phyloP scores from a whole-genome alignment of 495 filamentous ascomycete species.

The Penicillium chermesinum region DNA sequence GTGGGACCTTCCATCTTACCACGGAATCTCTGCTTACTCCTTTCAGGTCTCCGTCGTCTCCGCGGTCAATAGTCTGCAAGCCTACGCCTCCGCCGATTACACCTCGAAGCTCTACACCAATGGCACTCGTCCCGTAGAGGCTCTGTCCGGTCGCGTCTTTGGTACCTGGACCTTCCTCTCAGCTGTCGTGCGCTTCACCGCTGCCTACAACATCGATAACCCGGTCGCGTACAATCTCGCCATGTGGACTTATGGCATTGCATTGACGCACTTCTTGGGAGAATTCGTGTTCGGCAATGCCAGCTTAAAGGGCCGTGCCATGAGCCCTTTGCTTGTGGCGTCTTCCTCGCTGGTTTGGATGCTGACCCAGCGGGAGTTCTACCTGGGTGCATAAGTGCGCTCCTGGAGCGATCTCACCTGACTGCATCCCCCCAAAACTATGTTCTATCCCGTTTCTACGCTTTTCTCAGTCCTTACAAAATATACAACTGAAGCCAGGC shows the following conservation, averaged over 20 bases:
- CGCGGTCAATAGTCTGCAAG: conserved; percentile 74
- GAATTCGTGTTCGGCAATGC: conserved; percentile 75
- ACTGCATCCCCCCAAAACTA: not conserved
- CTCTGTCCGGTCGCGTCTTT: conserved; percentile 76
- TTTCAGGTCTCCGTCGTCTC: conserved; percentile 69
- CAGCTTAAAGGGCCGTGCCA: conserved; percentile 60
- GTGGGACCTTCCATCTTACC: conserved; percentile 7
- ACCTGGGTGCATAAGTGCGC: conserved; percentile 21
- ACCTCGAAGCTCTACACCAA: conserved; percentile 71
- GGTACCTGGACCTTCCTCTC: conserved; percentile 86
- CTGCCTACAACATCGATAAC: conserved; percentile 76
- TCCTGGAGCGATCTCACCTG: not conserved
- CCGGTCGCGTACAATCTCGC: conserved; percentile 70
- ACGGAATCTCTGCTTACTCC: not conserved
- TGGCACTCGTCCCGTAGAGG: conserved; percentile 41
- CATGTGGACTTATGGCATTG: conserved; percentile 73
- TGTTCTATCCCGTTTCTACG: not conserved
- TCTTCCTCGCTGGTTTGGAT: conserved; percentile 75
- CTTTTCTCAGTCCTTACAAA: too few relatives aligned
- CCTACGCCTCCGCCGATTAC: conserved; percentile 67
- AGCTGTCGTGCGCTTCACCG: conserved; percentile 71
- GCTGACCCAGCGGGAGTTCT: conserved; percentile 51
- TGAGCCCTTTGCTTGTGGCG: conserved; percentile 68
- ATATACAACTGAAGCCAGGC: too few relatives aligned
- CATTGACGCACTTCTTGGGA: conserved; percentile 70